Evolutionary conservation across 2,329 filamentous ascomycete genomes (phyloP).

Genomic region (Colletotrichum sp.): DNA sequence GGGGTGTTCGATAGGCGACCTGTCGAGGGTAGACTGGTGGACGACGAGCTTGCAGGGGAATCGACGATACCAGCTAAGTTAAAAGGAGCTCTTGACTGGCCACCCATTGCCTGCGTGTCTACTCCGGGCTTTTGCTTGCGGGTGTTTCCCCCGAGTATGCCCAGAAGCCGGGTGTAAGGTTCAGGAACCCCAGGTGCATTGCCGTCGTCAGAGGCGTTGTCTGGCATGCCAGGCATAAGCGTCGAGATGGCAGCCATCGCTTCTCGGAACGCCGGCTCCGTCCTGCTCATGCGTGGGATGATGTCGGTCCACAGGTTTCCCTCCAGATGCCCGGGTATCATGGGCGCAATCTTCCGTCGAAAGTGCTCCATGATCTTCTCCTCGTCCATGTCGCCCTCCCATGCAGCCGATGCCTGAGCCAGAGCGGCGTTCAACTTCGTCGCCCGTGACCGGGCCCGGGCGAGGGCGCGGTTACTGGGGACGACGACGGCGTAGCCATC

Average conservation of each 20-base stretch:
- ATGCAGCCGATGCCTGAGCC: constrained; percentile 2
- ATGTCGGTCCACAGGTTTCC: constrained; percentile 48
- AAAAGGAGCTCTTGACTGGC: neutral
- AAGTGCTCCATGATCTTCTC: constrained; percentile 36
- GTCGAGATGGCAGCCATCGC: constrained; percentile 55
- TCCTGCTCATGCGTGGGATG: constrained; percentile 48
- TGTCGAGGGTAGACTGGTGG: neutral
- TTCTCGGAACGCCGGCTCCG: constrained; percentile 52
- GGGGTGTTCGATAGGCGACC: neutral
- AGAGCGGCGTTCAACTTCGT: constrained; percentile 16
- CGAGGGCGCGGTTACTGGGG: constrained; percentile 16
- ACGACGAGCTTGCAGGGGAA: neutral
- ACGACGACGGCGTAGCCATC: constrained; percentile 52
- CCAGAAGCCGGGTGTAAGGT: neutral
- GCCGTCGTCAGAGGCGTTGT: neutral
- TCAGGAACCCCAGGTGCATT: neutral
- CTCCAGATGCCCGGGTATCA: constrained; percentile 44
- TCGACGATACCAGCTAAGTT: neutral
- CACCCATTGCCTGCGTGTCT: neutral
- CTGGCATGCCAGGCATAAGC: constrained; percentile 23
- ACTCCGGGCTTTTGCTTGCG: neutral
- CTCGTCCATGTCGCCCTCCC: constrained; percentile 20
- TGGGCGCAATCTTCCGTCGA: constrained; percentile 37
- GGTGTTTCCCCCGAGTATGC: neutral
- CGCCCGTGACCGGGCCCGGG: constrained; percentile 10